A percentile compares a stretch with the other conserved stretches of the same genome.
These are phyloP conservation scores for Phialophora expanda DNA, from an alignment of 2,329 filamentous ascomycete genomes.

Conservation along the genomic window DNA sequence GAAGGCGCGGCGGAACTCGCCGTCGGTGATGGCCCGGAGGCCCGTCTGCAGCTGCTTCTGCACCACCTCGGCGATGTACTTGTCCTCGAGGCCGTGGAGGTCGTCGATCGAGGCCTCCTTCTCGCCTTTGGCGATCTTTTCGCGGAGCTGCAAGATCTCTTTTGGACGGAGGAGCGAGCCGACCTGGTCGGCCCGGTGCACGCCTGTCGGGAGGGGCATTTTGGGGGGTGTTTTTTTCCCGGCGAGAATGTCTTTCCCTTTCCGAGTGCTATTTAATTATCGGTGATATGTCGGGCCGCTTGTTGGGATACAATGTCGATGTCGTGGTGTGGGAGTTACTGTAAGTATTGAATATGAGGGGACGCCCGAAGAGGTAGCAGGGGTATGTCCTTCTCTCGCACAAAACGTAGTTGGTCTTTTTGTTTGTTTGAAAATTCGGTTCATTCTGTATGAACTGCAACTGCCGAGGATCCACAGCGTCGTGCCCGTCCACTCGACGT, in stretches of 20 bases:
- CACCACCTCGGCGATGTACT: slow-evolving; percentile 56
- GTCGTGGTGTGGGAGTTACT: no score
- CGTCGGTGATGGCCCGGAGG: slow-evolving; percentile 59
- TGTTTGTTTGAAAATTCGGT: slow-evolving; percentile 3
- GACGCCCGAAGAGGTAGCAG: no score
- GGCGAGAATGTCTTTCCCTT: no score
- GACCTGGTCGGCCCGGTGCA: slow-evolving; percentile 61
- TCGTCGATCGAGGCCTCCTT: slow-evolving; percentile 47
- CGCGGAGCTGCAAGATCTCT: slow-evolving; percentile 56
- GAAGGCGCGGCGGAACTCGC: slow-evolving; percentile 63
- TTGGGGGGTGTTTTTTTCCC: no score
- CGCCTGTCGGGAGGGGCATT: slow-evolving; percentile 38
- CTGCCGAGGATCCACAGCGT: slow-evolving; percentile 14
- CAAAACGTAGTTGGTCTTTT: no score
- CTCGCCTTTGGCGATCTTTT: slow-evolving; percentile 53
- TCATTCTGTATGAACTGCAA: slow-evolving; percentile 2
- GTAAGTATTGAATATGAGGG: no score
- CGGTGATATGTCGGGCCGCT: no score
- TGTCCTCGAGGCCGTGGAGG: slow-evolving; percentile 59
- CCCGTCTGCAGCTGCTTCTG: slow-evolving; percentile 57
- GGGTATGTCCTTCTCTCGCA: no score
- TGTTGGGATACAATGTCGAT: no score
- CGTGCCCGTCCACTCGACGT: background rate
- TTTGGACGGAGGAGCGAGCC: slow-evolving; percentile 61
- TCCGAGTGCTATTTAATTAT: no score